phyloP scores from a whole-genome alignment of 2,329 filamentous ascomycete species.

The Penicillium janthinellum region DNA sequence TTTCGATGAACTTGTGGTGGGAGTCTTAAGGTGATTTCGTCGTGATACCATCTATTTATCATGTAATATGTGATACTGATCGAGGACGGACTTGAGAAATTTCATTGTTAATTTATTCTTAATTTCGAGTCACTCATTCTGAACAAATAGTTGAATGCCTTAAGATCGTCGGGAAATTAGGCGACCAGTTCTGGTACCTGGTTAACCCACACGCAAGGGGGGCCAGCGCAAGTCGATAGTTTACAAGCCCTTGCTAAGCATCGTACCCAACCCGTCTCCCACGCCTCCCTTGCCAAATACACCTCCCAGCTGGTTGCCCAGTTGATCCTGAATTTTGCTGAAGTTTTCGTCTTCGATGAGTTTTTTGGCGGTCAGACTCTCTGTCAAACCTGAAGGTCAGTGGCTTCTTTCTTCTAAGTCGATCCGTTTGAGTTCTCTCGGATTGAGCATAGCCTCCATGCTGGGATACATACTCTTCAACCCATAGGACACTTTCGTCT shows the following conservation, averaged over 20 bases:
- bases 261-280: slow-evolving; percentile 24
- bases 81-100: background rate
- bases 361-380: slow-evolving; percentile 28
- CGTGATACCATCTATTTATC: background rate
- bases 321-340: slow-evolving; percentile 28
- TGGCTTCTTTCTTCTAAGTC: background rate
- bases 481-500: slow-evolving; percentile 32
- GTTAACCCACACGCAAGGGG: background rate
- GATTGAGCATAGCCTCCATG: background rate
- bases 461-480: slow-evolving; percentile 25
- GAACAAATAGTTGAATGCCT: background rate
- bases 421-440: no score
- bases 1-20: background rate
- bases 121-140: background rate
- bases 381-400: slow-evolving; percentile 9
- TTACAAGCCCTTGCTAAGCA: slow-evolving; percentile 25
- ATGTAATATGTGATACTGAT: background rate
- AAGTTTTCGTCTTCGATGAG: slow-evolving; percentile 30
- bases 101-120: no score
- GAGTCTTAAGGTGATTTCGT: background rate
- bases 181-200: background rate
- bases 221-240: background rate
- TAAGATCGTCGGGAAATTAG: background rate
- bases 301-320: slow-evolving; percentile 26
- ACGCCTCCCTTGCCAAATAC: slow-evolving; percentile 28